Conservation (phyloP, 192 early-diverging fungal genomes). For the Spinellus fusiger region DNA sequence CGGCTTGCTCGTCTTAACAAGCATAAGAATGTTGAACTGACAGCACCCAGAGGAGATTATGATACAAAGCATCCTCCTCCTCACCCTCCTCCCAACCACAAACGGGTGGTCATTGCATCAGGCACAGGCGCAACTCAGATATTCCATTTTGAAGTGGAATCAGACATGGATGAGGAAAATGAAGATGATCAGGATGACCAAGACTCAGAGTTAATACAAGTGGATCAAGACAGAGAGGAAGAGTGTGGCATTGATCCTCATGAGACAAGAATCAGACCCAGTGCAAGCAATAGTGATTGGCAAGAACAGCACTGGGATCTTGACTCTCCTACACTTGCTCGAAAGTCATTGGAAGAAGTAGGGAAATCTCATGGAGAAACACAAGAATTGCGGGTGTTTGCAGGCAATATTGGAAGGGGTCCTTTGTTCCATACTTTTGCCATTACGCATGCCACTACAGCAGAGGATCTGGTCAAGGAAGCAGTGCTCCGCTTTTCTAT, state of each 20-base stretch:
- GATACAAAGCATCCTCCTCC: conserved; percentile 16
- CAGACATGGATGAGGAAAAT: conserved; percentile 12
- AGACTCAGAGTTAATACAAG: conserved; percentile 32
- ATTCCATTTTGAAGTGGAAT: conserved; percentile 30
- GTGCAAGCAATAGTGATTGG: not conserved
- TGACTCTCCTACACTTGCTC: conserved; percentile 5
- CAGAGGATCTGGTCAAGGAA: conserved; percentile 39
- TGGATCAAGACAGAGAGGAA: conserved; percentile 35
- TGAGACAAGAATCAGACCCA: conserved; percentile 2
- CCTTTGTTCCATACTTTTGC: conserved; percentile 41
- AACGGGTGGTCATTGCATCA: conserved; percentile 19
- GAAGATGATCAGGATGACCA: conserved; percentile 33
- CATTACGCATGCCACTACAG: conserved; percentile 30
- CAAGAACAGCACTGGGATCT: not conserved
- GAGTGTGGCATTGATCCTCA: no score
- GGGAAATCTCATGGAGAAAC: conserved; percentile 2
- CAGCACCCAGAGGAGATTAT: conserved; percentile 17
- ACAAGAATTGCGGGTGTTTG: conserved; percentile 35
- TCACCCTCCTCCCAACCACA: not conserved
- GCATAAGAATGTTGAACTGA: conserved; percentile 55
- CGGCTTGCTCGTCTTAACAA: conserved; percentile 72
- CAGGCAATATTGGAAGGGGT: conserved; percentile 46
- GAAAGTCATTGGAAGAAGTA: not conserved
- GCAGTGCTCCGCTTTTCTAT: conserved; percentile 44
- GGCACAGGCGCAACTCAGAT: conserved; percentile 12